Conservation (phyloP, 2,329 filamentous ascomycete genomes). For the Diaporthe velutina region DNA sequence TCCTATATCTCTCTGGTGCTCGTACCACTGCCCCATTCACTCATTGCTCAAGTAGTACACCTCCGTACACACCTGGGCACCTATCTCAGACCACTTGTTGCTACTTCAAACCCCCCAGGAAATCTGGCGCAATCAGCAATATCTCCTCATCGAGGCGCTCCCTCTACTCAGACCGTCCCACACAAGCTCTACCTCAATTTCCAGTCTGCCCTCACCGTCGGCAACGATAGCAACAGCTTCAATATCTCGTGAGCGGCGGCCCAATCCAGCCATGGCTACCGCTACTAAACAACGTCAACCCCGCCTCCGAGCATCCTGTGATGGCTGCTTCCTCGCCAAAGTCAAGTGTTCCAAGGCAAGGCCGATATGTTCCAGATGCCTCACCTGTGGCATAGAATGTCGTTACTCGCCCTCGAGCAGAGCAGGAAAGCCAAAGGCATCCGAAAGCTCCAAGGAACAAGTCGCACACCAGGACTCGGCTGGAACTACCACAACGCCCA, state of each 20-base stretch:
- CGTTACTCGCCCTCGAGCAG: constrained; percentile 66
- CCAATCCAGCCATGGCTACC: constrained; percentile 40
- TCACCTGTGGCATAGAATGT: constrained; percentile 62
- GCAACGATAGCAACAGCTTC: constrained; percentile 14
- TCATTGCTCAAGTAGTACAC: neutral
- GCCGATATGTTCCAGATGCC: constrained; percentile 66
- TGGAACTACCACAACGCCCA: constrained; percentile 43
- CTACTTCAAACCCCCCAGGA: neutral
- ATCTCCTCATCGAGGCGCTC: neutral
- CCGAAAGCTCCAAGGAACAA: constrained; percentile 46
- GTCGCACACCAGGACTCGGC: constrained; percentile 41
- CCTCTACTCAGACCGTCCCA: neutral
- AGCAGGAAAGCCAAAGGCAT: constrained; percentile 62
- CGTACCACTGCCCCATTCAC: neutral
- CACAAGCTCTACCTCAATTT: neutral
- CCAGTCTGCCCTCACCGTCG: neutral
- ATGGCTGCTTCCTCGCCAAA: constrained; percentile 68
- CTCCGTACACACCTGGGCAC: neutral
- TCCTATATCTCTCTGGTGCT: neutral
- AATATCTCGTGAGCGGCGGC: neutral
- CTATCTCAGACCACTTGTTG: neutral
- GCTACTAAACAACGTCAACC: constrained; percentile 53
- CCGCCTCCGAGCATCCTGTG: constrained; percentile 63
- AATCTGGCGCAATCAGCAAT: neutral
- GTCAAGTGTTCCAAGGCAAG: constrained; percentile 68